These are phyloP conservation scores for Phytopythium chamaehyphon DNA, from an alignment of 352 stramenopile species.

Conservation along the genomic window DNA sequence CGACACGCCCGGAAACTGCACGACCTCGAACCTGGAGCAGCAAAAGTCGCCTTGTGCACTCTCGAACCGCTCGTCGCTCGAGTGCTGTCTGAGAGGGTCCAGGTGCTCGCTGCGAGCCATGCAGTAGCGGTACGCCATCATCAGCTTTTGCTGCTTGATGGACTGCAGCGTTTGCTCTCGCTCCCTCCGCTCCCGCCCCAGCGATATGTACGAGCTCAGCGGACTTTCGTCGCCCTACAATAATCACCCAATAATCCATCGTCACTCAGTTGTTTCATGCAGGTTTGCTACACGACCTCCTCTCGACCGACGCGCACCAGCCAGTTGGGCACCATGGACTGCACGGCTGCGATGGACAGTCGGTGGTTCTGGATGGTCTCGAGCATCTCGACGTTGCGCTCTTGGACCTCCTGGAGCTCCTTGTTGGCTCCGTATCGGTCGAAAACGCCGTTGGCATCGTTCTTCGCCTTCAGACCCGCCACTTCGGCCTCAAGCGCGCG, in stretches of 20 bases:
- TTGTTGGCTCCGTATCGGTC: not conserved
- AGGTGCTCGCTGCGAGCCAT: conserved; percentile 8
- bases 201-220: conserved; percentile 7
- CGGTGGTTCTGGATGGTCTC: conserved; percentile 9
- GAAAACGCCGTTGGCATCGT: not conserved
- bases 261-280: too few species aligned
- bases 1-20: conserved; percentile 15
- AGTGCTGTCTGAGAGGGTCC: conserved; percentile 8
- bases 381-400: conserved; percentile 10
- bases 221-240: conserved; percentile 3
- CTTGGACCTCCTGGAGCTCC: not conserved
- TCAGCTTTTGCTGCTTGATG: conserved; percentile 6
- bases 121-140: conserved; percentile 9
- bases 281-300: too few species aligned
- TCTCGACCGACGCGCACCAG: conserved; percentile 6
- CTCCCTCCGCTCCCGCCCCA: conserved; percentile 1
- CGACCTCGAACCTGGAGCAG: conserved; percentile 15
- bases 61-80: conserved; percentile 20
- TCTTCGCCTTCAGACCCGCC: not conserved
- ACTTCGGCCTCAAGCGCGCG: not conserved
- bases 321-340: conserved; percentile 17
- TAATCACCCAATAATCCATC: too few species aligned
- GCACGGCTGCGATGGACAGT: conserved; percentile 8
- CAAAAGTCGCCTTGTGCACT: conserved; percentile 18
- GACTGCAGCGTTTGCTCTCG: conserved; percentile 5